Evolutionary conservation across 306 rosid genomes (phyloP), one percentile per base, ranked within the genome.

Genomic region (Dalbergia oliveri): DNA sequence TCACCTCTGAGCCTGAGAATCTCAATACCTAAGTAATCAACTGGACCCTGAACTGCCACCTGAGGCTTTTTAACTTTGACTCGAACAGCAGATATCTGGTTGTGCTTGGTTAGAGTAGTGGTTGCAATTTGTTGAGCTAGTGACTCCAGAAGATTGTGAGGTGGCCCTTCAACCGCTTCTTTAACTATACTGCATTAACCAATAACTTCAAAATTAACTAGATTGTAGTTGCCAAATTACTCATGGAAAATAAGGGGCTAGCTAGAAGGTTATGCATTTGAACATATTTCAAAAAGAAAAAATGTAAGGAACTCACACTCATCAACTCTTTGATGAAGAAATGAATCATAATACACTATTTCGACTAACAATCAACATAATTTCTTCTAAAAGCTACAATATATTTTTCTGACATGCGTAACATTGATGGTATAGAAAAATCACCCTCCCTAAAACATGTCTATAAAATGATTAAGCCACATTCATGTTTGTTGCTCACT

Each of bases 21-120:
- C 88, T 91, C 92, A 8, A 91, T 87, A 5, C 97, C 94, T 72
- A 89, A 82, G 77, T 85, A 91, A 75, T 91, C 94, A 82, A 91
- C 84, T 58, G 88, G 71, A 58, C 94, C 92, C 6, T 45, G 88
- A 79, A 91, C 88, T 21, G 90, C 87, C 2, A 88, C 92, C 72
- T 89, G 90, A 45, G 97, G 97, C 85, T 91, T 91, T 62, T 77
- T 88, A 66, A 89, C 83, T 54, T 85, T 85, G 73, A 91, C 90
- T 14, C 92, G 70, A 79, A 89, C 79, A 6, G 88, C 92, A 11
- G 97, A 81, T 67, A 91, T 85, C 81, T 66, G 86, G 6, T 79
- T 81, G 50, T 81, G 69, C 7, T 80, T 84, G 2, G 72, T 77
- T 41, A 91, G 44, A 72, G 88, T 81, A 13, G 71, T 75, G 2